phyloP scores from a whole-genome alignment of 306 rosid species.

The Gillenia trifoliata region DNA sequence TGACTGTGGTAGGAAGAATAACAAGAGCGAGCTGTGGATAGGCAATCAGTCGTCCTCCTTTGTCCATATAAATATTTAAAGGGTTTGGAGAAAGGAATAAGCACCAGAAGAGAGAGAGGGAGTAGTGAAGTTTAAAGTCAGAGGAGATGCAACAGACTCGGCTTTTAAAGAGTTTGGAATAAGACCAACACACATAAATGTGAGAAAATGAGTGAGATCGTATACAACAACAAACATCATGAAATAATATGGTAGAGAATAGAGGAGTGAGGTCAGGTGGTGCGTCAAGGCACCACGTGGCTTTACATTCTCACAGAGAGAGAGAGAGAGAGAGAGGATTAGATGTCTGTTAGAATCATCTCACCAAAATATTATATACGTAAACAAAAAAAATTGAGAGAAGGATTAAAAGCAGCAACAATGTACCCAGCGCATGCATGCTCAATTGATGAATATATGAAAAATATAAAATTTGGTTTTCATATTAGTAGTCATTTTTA shows the following conservation, averaged over 20 bases:
- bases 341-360: background rate
- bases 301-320: background rate
- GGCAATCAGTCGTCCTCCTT: background rate
- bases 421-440: too few species aligned
- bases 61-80: slow-evolving; percentile 15
- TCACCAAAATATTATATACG: too few species aligned
- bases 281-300: slow-evolving; percentile 46
- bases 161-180: slow-evolving; percentile 57
- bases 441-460: background rate
- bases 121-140: slow-evolving; percentile 26
- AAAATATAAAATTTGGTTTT: background rate
- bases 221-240: background rate
- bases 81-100: background rate
- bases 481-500: too few species aligned
- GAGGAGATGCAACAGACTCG: slow-evolving; percentile 50
- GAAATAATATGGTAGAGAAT: slow-evolving; percentile 15
- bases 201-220: background rate
- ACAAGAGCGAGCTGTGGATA: background rate
- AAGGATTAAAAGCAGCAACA: background rate
- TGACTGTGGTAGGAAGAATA: background rate
- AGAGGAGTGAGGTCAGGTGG: slow-evolving; percentile 41
- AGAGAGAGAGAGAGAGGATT: background rate
- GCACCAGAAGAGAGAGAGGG: slow-evolving; percentile 13
- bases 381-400: background rate
- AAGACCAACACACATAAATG: slow-evolving; percentile 39